Conservation (phyloP, 192 early-diverging fungal species). For the Backusella tarrabulga region DNA sequence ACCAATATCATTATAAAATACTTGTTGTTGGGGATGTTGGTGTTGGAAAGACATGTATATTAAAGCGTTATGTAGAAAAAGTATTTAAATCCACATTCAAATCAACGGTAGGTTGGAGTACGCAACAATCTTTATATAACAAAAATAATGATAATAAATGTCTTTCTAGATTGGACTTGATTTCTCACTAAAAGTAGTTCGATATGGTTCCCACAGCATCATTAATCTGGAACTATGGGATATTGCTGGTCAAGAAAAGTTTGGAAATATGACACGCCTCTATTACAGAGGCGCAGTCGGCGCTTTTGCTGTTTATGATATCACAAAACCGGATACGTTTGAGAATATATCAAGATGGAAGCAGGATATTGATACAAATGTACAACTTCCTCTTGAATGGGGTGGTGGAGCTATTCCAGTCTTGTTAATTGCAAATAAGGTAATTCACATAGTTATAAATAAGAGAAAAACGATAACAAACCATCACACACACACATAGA, state of each 20-base stretch:
- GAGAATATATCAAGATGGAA: slow-evolving; percentile 57
- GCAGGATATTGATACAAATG: slow-evolving; percentile 54
- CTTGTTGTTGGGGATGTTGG: slow-evolving; percentile 59
- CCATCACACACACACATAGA: slow-evolving; percentile 4
- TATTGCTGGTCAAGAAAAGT: slow-evolving; percentile 64
- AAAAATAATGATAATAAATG: background rate
- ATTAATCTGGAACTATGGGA: slow-evolving; percentile 62
- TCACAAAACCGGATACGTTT: slow-evolving; percentile 55
- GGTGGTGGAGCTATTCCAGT: slow-evolving; percentile 53
- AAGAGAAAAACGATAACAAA: slow-evolving; percentile 20
- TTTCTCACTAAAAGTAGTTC: slow-evolving; percentile 58
- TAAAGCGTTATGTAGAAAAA: slow-evolving; percentile 59
- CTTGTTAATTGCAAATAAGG: slow-evolving; percentile 57
- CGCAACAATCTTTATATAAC: background rate
- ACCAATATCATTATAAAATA: slow-evolving; percentile 59
- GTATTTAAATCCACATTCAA: slow-evolving; percentile 54
- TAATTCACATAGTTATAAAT: slow-evolving; percentile 35
- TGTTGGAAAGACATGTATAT: slow-evolving; percentile 61
- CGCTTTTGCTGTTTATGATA: slow-evolving; percentile 58
- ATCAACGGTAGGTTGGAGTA: slow-evolving; percentile 45
- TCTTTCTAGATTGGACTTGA: slow-evolving; percentile 56
- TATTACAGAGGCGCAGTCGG: slow-evolving; percentile 59
- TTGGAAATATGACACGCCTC: slow-evolving; percentile 56
- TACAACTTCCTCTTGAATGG: slow-evolving; percentile 43
- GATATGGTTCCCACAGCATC: slow-evolving; percentile 49